Evolutionary conservation across 371 early-diverging fungal species (phyloP).

Genomic region (Blakeslea trispora): DNA sequence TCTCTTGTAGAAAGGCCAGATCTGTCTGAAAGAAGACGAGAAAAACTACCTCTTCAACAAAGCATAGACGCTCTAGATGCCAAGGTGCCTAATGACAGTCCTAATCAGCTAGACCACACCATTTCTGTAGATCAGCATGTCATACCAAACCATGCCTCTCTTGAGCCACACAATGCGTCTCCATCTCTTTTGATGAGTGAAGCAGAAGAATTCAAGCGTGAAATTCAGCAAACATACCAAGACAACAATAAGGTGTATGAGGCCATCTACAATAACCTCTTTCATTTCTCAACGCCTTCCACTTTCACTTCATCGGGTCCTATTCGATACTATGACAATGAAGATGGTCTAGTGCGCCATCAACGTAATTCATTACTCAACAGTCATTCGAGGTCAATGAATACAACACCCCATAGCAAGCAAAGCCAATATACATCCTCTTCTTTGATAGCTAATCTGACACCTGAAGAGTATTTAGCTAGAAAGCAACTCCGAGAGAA

Average conservation of each 20-base stretch:
- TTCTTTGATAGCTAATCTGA: constrained; percentile 6
- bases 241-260: background rate
- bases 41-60: constrained; percentile 8
- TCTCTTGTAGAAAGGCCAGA: background rate
- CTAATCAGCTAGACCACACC: background rate
- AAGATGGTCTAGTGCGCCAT: background rate
- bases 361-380: background rate
- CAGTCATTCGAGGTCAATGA: constrained; percentile 1
- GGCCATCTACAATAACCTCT: constrained; percentile 5
- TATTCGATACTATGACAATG: constrained; percentile 11
- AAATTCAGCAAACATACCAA: constrained; percentile 8
- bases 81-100: too few species aligned
- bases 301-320: constrained; percentile 7
- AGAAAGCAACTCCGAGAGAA: constrained; percentile 10
- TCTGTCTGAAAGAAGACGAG: constrained; percentile 3
- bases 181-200: constrained; percentile 3
- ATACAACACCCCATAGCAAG: constrained; percentile 9
- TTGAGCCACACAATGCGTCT: background rate
- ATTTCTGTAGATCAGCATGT: constrained; percentile 2
- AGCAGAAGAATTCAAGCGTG: constrained; percentile 12
- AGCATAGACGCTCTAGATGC: background rate
- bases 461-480: constrained; percentile 10
- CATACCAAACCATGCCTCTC: background rate
- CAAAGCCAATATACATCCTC: constrained; percentile 10
- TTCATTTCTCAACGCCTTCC: constrained; percentile 2